Conservation (phyloP, 2,329 filamentous ascomycete genomes). For the Biscogniauxia mediterranea region DNA sequence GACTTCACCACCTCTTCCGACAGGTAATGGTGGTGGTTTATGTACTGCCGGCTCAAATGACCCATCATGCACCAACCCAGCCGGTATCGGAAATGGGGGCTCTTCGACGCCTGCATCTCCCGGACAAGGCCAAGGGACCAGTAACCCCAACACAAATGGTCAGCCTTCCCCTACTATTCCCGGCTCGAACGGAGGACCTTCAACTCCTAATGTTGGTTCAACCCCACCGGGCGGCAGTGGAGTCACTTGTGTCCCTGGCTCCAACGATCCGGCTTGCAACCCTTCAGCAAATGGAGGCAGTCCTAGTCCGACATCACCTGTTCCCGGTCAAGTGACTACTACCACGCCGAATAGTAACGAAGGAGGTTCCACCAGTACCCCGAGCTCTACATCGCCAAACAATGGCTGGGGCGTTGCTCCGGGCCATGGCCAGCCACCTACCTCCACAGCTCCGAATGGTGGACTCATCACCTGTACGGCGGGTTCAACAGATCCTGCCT, state of each 20-base stretch:
- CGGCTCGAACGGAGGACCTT: neutral
- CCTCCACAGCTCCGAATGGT: conserved; percentile 2
- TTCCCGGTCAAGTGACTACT: conserved; percentile 2
- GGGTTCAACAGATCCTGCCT: neutral
- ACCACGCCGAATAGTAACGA: conserved; percentile 6
- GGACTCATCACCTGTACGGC: conserved; percentile 7
- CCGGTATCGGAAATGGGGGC: neutral
- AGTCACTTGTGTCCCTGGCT: conserved; percentile 7
- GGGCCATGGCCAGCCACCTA: conserved; percentile 13
- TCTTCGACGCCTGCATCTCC: conserved; percentile 7
- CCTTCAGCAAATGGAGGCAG: conserved; percentile 7
- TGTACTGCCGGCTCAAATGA: conserved; percentile 9
- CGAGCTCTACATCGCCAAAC: conserved; percentile 13
- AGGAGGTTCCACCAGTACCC: conserved; percentile 6
- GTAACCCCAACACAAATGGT: conserved; percentile 2
- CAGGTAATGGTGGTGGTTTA: neutral
- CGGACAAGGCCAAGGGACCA: conserved; percentile 12
- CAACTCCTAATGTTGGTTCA: conserved; percentile 3
- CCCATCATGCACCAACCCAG: conserved; percentile 9
- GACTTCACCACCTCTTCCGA: conserved; percentile 5
- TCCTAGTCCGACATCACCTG: conserved; percentile 2
- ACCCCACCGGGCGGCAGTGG: conserved; percentile 6
- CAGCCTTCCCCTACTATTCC: neutral
- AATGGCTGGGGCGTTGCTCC: conserved; percentile 11
- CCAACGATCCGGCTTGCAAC: conserved; percentile 8